These are phyloP conservation scores for Prunus armeniaca DNA, from an alignment of 306 rosid genomes.

Conservation along the genomic window DNA sequence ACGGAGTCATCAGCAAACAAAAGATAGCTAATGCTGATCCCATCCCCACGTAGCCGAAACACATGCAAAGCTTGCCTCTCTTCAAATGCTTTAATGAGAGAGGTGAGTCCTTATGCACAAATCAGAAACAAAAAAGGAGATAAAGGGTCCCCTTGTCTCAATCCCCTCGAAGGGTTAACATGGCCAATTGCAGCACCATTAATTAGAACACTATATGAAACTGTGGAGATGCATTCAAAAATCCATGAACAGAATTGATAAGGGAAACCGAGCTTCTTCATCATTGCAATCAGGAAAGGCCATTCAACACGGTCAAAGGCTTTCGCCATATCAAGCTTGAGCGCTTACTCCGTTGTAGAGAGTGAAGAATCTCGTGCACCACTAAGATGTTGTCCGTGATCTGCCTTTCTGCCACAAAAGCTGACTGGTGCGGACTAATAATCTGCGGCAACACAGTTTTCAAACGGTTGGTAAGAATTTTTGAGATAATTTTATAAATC, in stretches of 20 bases:
- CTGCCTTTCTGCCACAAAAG: no score
- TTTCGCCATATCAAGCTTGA: not conserved
- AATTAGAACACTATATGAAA: not conserved
- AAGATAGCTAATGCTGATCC: not conserved
- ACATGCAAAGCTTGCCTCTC: accelerated
- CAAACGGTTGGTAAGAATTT: no score
- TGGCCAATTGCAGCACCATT: not conserved
- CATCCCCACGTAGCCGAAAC: accelerated
- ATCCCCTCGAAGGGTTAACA: not conserved
- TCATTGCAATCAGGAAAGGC: no score
- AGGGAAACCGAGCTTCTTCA: not conserved
- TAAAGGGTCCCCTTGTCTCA: not conserved
- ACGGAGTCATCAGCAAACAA: not conserved
- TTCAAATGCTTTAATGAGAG: accelerated
- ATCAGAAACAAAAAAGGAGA: not conserved
- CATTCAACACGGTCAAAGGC: not conserved
- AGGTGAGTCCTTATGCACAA: not conserved
- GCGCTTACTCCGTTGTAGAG: no score
- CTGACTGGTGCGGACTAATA: no score
- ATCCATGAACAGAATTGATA: accelerated
- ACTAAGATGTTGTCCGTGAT: no score
- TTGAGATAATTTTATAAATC: no score
- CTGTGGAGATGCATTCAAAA: not conserved
- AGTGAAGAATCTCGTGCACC: no score
- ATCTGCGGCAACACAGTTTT: no score